Evolutionary conservation across 2,329 filamentous ascomycete genomes (phyloP), one percentile per base, ranked within the genome.

Genomic region (Diaporthe capsici): DNA sequence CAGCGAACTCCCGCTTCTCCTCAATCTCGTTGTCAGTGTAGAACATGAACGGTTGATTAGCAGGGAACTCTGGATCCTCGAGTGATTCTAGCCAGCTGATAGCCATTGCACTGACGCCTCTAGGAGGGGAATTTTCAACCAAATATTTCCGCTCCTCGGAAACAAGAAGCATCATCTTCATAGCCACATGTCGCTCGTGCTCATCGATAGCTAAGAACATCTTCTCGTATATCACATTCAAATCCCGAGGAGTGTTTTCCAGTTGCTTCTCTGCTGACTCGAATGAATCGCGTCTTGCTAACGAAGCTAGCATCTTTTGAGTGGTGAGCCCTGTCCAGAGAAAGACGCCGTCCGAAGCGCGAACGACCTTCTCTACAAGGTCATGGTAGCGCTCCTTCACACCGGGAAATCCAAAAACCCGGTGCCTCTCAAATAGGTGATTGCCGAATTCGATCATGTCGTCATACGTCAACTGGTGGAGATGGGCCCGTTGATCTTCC

Each of bases 101-200:
- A 51, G 47, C 47, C 22, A 51, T 25, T 12, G 49, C 49, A 25
- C 13, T 51, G 22, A 51, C 2, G 49, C 49, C n/a, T n/a, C n/a
- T n/a, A n/a, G n/a, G n/a, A n/a, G n/a, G n/a, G n/a, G n/a, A n/a
- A n/a, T n/a, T n/a, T n/a, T n/a, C n/a, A n/a, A n/a, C n/a, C 49
- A 51, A 25, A 6, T 51, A 25, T n/a, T 51, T 51, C 9, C 49
- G 22, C 6, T 51, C 49, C 10, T 51, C 49, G n/a, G 49, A n/a
- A 51, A 51, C 22, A 25, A 51, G 49, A 0, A 51, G 49, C 49
- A 51, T 51, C 22, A 51, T 51, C 49, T 51, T 51, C 22, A 51
- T 51, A 0, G 49, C 49, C 49, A 0, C n/a, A 1, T 1, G 22
- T n/a, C 15, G 22, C 0, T 51, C 49, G n/a, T 12, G 2, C 9